These are phyloP conservation scores for Extremus antarcticus DNA, from an alignment of 495 filamentous ascomycete genomes.

Conservation along the genomic window DNA sequence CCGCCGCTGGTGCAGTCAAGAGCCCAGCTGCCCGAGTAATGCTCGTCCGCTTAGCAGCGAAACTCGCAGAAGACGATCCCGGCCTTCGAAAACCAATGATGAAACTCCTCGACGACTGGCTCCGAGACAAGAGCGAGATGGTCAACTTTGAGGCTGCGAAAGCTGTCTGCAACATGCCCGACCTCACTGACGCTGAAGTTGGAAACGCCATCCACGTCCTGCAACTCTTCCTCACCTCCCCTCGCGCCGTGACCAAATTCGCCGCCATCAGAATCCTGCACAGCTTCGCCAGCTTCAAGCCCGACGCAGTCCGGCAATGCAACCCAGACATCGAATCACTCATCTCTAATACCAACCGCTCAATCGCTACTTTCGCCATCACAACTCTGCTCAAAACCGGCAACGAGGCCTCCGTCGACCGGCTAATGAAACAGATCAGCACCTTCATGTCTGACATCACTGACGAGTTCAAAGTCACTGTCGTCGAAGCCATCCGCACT, in stretches of 20 bases:
- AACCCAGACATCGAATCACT: conserved; percentile 94
- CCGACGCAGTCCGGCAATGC: conserved; percentile 80
- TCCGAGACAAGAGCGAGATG: conserved; percentile 99
- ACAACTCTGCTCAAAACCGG: conserved; percentile 96
- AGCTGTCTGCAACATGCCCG: conserved; percentile 86
- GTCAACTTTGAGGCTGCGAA: conserved; percentile 99
- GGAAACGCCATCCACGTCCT: conserved; percentile 88
- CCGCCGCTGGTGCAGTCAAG: conserved; percentile 80
- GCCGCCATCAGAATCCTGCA: conserved; percentile 95
- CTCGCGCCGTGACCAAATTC: conserved; percentile 93
- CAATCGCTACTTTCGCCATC: conserved; percentile 96
- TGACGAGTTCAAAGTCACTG: conserved; percentile 98
- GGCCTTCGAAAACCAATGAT: conserved; percentile 89
- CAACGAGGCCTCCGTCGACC: conserved; percentile 92
- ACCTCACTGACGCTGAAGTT: conserved; percentile 86
- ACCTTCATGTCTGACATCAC: conserved; percentile 95
- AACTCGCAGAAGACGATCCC: conserved; percentile 86
- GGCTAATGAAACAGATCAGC: conserved; percentile 96
- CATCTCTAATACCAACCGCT: conserved; percentile 93
- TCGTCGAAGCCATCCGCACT: conserved; percentile 94
- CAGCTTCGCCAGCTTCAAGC: conserved; percentile 89
- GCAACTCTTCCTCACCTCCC: conserved; percentile 94
- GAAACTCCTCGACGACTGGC: conserved; percentile 87
- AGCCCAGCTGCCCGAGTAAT: conserved; percentile 86
- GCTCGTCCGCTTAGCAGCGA: conserved; percentile 85